Base-by-base conservation (phyloP, 345 rosid species). In the Anacardium occidentale region DNA sequence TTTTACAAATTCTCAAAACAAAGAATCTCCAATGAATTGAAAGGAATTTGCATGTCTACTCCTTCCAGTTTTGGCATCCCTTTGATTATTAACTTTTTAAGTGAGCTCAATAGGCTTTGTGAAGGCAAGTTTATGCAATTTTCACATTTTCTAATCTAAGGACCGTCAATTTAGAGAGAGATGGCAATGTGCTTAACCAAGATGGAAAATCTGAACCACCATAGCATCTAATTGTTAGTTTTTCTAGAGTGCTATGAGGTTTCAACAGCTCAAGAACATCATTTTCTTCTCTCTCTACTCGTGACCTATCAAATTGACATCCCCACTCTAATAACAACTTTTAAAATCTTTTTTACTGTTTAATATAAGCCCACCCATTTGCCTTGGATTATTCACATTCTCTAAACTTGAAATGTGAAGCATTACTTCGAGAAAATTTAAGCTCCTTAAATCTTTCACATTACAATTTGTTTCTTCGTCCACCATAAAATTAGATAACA, bases 391-490 rank as follows among this genome's bases (percentile, higher is more conserved):
- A 37, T 37, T 62, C 0, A 1, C 20, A 62, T 62, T 74, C 1
- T 74, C 62, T 64, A 83, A 61, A 8, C 71, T 70, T 1, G 15
- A 37, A 22, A 82, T 64, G 34, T 51, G 63, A 24, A 82, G 79
- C 17, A 53, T 2, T 8, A 83, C 84, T 13, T 25, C 64, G n/a
- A 83, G 80, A 66, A 50, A 11, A 3, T 53, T 18, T 18, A 83
- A 60, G 55, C 66, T 64, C 61, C 69, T 69, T 66, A 83, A 73
- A 48, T 77, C 79, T 37, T 40, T 44, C 42, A 78, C 55, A 47
- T 47, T 4, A 0, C 71, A 50, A 12, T 67, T 70, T 2, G 53
- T 32, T 10, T 17, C 71, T 44, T 76, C 32, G 10, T 77, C 77
- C 57, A 81, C 74, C 25, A 76, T 37, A 32, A 71, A 81, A 37